Evolutionary conservation across 2,329 filamentous ascomycete genomes (phyloP), one percentile per base, ranked within the genome.

Genomic region (Phialemonium atrogriseum): DNA sequence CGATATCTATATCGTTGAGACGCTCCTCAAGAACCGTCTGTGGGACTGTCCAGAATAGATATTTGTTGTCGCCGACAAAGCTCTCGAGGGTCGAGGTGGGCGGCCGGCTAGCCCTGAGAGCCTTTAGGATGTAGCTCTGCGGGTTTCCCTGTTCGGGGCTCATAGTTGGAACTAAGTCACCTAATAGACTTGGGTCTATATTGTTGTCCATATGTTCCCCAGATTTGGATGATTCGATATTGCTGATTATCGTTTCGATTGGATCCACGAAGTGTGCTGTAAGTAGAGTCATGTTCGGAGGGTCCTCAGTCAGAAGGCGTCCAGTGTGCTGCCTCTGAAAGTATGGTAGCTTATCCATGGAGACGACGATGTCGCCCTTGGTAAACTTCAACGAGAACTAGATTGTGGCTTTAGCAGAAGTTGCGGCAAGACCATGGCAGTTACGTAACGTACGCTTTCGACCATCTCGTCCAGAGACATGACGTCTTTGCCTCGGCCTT

Each of bases 341-440:
- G 53, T 79, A 85, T 45, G 75, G 71, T 11, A 96, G 69, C 51
- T 96, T 98, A 29, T 78, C 75, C 30, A 80, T 72, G 13, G 82
- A 77, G 12, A 95, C 84, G 10, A 82, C 80, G 6, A 88, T 85
- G 52, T 95, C 88, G 8, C 89, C 89, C 46, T 82, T 84, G 4
- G 87, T 96, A 58, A 95, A 93, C 49, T 86, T 87, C 42, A 94
- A 68, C 27, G 79, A 77, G 51, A 95, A 89, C 73, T 85, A 16
- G 9, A 30, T 10, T n/a, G 9, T 16, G 7, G 13, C 13, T 25
- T 18, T 10, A 18, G 30, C 16, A 9, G 29, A 14, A 20, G 17
- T 29, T 13, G 10, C 5, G 8, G 13, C 27, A 30, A 13, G 21
- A 55, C 17, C 20, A 16, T 26, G 5, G 13, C 24, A 0, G 47